Base-by-base conservation (phyloP, 345 rosid genomes). In the Populus ilicifolia region DNA sequence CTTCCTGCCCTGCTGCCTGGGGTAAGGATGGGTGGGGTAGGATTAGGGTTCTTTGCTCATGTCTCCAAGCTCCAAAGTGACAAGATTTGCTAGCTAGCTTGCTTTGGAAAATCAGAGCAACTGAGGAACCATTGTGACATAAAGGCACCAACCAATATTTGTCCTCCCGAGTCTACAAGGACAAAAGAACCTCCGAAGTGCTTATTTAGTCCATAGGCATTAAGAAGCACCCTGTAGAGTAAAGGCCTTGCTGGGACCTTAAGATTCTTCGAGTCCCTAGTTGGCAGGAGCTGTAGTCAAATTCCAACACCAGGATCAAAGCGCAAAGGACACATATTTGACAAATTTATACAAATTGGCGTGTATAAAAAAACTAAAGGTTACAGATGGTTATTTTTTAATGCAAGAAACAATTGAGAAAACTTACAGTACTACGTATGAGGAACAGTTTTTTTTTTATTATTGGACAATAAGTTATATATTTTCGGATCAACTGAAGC, bases 111-210 rank as follows among this genome's bases (percentile, higher is more conserved):
- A 44, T 46, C 23, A 27, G 77, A 65, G 36, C 30, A 13, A 44
- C 36, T 44, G 36, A 20, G 59, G 59, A 52, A 52, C 59, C 59
- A 18, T 52, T 2, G 59, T 52, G 59, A 64, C 48, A 41, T 27
- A 43, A 62, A 25, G 48, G 66, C 64, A 33, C 5, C 36, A 33
- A 69, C 41, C 61, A 29, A 4, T 2, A 29, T 25, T 18, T 43
- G 62, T 20, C 23, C 16, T 48, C 63, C 78, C 64, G 13, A 30
- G 71, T 44, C 71, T 46, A 30, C 36, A 1, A 20, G 36, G 78
- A 76, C 72, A 76, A 69, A 56, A 41, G 56, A 43, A 76, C 20
- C 52, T 50, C 39, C 8, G 27, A 6, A 62, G 69, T 62, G 72
- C 27, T 38, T 20, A 36, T 69, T 41, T 68, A 65, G 73, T 67